Base-by-base conservation (phyloP, 768 basidiomycete genomes). In the Boletus speciosus region DNA sequence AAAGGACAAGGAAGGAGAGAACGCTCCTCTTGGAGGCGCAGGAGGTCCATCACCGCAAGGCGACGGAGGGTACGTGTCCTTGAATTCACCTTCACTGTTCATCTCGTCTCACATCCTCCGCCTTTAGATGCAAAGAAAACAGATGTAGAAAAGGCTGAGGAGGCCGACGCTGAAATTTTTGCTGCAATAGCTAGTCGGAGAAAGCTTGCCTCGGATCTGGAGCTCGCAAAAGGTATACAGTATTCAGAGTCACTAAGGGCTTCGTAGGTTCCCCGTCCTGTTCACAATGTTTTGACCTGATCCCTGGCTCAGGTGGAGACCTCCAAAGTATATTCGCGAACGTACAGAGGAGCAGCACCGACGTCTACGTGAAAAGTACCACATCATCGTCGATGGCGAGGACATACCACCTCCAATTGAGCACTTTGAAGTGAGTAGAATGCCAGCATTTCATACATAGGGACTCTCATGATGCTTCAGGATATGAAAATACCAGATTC, bases 401-500 rank as follows among this genome's bases (percentile, higher is more conserved):
- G 83, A 93, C 64, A 78, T 98, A 31, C 96, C 97, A 2, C 93
- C 93, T 9, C 93, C 97, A 1, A 96, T 98, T 48, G 86, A 90
- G 55, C 83, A 86, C 58, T 98, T 98, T 72, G 78, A 77, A 32
- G 92, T 92, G 68, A 54, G 74, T 63, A 25, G 5, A 6, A 0
- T 15, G 32, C 51, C 23, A 9, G 0, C 29, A 23, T 21, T n/a
- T 21, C 19, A 23, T 31, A 32, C 44, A 16, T 11, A 23, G 57
- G 59, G 32, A 54, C 61, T 49, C 44, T 58, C 37, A 54, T 61
- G 44, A 52, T 55, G 37, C 45, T 47, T 35, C 55, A 95, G 90
- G 96, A 98, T 67, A 99, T 99, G 97, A 98, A 98, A 77, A 86
- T 99, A n/a, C 97, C 96, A 7, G 81, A 81, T 38, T 79, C 86